These are phyloP conservation scores for Sungouiozyma ichnusensis DNA, from an alignment of 805 yeast genomes.

Conservation along the genomic window DNA sequence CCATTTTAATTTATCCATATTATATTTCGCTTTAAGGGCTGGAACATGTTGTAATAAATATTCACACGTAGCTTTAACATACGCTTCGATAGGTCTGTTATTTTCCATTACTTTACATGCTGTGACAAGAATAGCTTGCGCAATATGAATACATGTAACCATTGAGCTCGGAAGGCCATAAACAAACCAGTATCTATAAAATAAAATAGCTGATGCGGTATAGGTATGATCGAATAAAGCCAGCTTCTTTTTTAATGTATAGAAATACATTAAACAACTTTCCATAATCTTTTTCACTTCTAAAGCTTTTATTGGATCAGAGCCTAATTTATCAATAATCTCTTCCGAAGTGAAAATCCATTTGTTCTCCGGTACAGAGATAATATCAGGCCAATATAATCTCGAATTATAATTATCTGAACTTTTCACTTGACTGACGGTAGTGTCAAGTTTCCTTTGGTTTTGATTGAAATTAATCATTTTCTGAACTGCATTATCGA, in stretches of 20 bases:
- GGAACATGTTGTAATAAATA: conserved; percentile 17
- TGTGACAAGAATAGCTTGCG: conserved; percentile 28
- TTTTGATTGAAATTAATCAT: not conserved
- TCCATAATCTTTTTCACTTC: conserved; percentile 27
- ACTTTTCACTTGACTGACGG: not conserved
- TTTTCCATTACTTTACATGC: conserved; percentile 30
- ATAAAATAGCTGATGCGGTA: conserved; percentile 27
- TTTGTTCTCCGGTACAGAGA: conserved; percentile 22
- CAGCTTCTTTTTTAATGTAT: conserved; percentile 26
- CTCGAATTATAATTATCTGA: conserved; percentile 17
- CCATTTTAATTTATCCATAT: conserved; percentile 30
- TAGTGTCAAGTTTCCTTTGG: not conserved
- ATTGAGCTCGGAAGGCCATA: conserved; percentile 22
- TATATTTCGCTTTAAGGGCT: conserved; percentile 14
- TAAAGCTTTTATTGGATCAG: conserved; percentile 9
- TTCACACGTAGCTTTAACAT: conserved; percentile 26
- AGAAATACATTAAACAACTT: conserved; percentile 27
- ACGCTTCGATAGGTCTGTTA: conserved; percentile 28
- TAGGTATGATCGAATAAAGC: conserved; percentile 29
- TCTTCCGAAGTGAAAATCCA: conserved; percentile 25
- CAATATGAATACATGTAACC: conserved; percentile 23
- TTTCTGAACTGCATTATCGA: not conserved
- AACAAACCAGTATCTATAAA: conserved; percentile 28
- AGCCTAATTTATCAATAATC: conserved; percentile 23
- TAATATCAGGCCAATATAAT: conserved; percentile 28